These are phyloP conservation scores for Fagopyrum esculentum DNA, from an alignment of 148 eudicot genomes.

Conservation along the genomic window DNA sequence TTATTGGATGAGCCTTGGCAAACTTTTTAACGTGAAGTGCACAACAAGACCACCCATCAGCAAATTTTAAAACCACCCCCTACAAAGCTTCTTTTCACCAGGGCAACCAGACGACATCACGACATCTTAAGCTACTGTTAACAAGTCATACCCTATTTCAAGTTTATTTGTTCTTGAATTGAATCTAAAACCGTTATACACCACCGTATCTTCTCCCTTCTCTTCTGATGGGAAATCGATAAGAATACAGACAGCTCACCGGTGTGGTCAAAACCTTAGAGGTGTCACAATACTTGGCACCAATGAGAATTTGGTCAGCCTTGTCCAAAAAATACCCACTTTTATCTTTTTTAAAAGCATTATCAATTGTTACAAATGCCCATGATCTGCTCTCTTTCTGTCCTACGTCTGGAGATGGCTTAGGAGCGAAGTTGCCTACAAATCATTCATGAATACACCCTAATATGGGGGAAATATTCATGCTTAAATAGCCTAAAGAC, in stretches of 20 bases:
- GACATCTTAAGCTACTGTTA: too few species aligned
- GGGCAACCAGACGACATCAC: neutral
- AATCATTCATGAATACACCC: neutral
- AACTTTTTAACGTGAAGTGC: neutral
- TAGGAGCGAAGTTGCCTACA: neutral
- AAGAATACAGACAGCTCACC: neutral
- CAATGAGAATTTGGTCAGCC: neutral
- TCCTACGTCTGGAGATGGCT: neutral
- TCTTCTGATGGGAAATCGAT: neutral
- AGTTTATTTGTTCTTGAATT: too few species aligned
- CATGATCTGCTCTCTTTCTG: neutral
- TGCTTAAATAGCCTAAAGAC: neutral
- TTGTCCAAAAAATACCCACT: neutral
- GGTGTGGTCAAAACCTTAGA: neutral
- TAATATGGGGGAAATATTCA: neutral
- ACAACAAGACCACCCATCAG: neutral
- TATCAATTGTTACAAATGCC: neutral
- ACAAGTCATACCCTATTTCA: neutral
- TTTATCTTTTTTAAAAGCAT: neutral
- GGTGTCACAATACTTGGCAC: neutral
- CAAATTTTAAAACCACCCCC: neutral
- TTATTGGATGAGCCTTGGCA: neutral
- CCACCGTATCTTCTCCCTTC: neutral
- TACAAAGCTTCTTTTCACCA: neutral
- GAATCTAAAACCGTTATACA: too few species aligned